phyloP scores from a whole-genome alignment of 257 asterid genomes.

The Echium plantagineum region DNA sequence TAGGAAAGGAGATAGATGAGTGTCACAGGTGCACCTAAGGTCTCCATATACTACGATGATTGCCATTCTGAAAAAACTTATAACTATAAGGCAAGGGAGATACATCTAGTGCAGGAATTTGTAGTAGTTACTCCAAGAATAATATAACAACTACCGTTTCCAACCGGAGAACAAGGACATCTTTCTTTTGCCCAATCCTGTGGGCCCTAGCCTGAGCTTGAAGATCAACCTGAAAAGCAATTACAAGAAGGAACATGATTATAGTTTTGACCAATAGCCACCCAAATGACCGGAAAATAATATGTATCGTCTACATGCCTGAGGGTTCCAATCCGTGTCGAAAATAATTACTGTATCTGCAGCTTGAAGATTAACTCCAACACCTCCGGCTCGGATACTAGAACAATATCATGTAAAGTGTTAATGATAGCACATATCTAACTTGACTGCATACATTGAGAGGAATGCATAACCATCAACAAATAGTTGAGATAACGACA shows the following conservation, averaged over 20 bases:
- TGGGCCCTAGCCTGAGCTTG: slow-evolving; percentile 99
- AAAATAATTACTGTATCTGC: slow-evolving; percentile 98
- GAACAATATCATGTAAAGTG: slow-evolving; percentile 18
- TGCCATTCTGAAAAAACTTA: not conserved
- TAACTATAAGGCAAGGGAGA: too few relatives aligned
- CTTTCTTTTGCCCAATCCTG: slow-evolving; percentile 98
- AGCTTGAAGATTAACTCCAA: slow-evolving; percentile 98
- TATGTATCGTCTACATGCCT: slow-evolving; percentile 31
- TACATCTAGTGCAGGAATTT: not conserved
- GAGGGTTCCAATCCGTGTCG: slow-evolving; percentile 99
- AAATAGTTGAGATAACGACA: too few relatives aligned
- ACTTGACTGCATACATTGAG: slow-evolving; percentile 6
- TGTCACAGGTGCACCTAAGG: not conserved
- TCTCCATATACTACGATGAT: not conserved
- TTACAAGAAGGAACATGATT: slow-evolving; percentile 2
- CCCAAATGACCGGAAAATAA: slow-evolving; percentile 9
- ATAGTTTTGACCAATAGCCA: not conserved
- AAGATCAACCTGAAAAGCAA: slow-evolving; percentile 79
- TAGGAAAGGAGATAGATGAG: too few relatives aligned
- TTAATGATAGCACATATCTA: slow-evolving; percentile 1
- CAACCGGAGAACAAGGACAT: slow-evolving; percentile 93
- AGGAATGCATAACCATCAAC: too few relatives aligned
- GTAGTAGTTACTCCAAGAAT: slow-evolving; percentile 10
- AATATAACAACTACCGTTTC: slow-evolving; percentile 64
- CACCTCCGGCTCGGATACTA: slow-evolving; percentile 99